Conservation (phyloP, 208 protist genomes). For the Phytomonas francai region DNA sequence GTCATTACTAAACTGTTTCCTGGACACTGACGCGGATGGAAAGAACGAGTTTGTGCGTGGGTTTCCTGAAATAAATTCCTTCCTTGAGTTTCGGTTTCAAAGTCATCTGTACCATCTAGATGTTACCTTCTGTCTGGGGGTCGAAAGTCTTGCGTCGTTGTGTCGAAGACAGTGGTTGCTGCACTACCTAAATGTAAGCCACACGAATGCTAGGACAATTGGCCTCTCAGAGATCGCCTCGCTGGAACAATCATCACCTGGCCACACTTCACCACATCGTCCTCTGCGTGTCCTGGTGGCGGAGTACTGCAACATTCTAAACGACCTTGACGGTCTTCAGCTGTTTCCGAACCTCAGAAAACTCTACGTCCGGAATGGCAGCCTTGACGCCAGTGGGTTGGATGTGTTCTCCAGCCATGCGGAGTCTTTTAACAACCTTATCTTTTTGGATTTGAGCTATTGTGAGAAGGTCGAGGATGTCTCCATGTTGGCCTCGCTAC, state of each 20-base stretch:
- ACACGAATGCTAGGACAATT: constrained; percentile 25
- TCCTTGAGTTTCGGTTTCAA: constrained; percentile 13
- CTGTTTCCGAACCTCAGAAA: constrained; percentile 27
- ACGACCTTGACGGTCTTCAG: constrained; percentile 27
- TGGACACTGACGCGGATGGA: background rate
- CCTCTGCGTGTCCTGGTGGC: constrained; percentile 42
- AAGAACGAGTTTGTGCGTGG: background rate
- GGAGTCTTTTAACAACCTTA: constrained; percentile 7
- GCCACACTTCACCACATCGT: background rate
- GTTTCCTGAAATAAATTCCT: background rate
- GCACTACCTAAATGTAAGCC: constrained; percentile 44
- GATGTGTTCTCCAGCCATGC: constrained; percentile 16
- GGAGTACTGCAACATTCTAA: constrained; percentile 39
- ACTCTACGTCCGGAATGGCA: constrained; percentile 47
- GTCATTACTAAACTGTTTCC: background rate
- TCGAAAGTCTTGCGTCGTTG: constrained; percentile 24
- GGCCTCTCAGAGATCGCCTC: constrained; percentile 21
- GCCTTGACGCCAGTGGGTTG: constrained; percentile 29
- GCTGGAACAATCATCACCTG: background rate
- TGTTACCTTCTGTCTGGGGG: constrained; percentile 35
- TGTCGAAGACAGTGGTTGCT: constrained; percentile 23
- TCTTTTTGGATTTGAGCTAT: constrained; percentile 56
- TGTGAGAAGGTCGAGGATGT: constrained; percentile 40
- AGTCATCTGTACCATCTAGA: constrained; percentile 51
- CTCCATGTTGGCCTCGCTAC: constrained; percentile 21